Evolutionary conservation across 805 yeast genomes (phyloP).

Genomic region (Pichia ethanolica): DNA sequence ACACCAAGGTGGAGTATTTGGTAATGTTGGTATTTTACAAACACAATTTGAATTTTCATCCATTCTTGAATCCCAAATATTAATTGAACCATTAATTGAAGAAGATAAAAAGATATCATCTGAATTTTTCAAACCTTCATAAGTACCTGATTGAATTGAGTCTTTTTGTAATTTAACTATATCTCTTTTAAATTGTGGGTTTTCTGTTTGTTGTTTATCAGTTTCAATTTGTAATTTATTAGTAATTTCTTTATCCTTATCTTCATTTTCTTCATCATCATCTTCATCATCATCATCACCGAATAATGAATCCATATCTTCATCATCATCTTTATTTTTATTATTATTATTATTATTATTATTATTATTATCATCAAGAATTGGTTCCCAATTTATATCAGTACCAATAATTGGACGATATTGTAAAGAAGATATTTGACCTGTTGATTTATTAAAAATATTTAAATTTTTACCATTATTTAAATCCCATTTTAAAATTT

Average conservation of each 20-base stretch:
- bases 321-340: conserved; percentile 12
- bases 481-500: conserved; percentile 77
- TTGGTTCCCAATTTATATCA: conserved; percentile 25
- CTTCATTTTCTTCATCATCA: conserved; percentile 19
- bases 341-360: conserved; percentile 18
- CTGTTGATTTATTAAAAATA: conserved; percentile 50
- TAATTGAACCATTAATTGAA: conserved; percentile 73
- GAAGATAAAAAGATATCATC: conserved; percentile 65
- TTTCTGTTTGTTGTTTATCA: background rate
- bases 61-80: conserved; percentile 73
- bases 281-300: conserved; percentile 33
- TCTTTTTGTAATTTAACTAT: conserved; percentile 37
- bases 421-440: conserved; percentile 73
- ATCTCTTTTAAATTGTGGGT: conserved; percentile 9
- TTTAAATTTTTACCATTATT: conserved; percentile 53
- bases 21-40: conserved; percentile 36
- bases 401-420: conserved; percentile 56
- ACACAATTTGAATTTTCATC: conserved; percentile 17
- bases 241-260: background rate
- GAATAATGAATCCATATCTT: background rate
- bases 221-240: background rate
- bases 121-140: conserved; percentile 20
- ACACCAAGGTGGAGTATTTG: conserved; percentile 89
- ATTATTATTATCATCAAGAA: conserved; percentile 14
- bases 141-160: conserved; percentile 25